Percentiles rank a stretch among this genome's conserved stretches.
Conservation (phyloP, 2,329 filamentous ascomycete species). For the Talaromyces pinophilus region DNA sequence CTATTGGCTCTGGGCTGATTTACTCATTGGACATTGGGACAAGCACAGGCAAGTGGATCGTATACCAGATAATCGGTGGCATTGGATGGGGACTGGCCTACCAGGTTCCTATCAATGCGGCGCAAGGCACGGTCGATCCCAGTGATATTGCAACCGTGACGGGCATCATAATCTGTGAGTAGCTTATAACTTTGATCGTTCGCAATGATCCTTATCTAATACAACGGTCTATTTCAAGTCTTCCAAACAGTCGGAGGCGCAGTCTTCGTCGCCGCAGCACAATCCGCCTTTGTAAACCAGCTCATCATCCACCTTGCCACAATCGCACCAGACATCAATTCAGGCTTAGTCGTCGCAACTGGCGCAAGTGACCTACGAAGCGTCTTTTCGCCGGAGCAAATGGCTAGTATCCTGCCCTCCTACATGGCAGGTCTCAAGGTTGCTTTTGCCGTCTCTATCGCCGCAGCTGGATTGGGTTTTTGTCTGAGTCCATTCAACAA, state of each 20-base stretch:
- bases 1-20: constrained; percentile 31
- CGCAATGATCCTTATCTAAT: not conserved
- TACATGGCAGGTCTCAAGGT: constrained; percentile 12
- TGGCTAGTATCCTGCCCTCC: not conserved
- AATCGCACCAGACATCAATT: constrained; percentile 1
- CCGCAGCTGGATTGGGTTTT: not conserved
- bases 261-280: constrained; percentile 4
- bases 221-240: not conserved
- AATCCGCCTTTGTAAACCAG: constrained; percentile 6
- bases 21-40: constrained; percentile 35
- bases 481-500: constrained; percentile 6
- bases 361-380: constrained; percentile 4
- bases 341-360: not conserved
- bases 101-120: constrained; percentile 25
- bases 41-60: constrained; percentile 28
- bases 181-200: not conserved
- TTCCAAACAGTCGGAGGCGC: constrained; percentile 8
- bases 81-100: constrained; percentile 27
- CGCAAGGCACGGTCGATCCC: constrained; percentile 27
- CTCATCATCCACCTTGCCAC: not conserved
- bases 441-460: constrained; percentile 1
- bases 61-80: constrained; percentile 30
- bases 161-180: constrained; percentile 27
- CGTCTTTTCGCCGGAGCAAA: not conserved
- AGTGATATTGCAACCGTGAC: constrained; percentile 27